Percentiles rank a stretch among this genome's conserved stretches.
Evolutionary conservation across 305 asterid species (phyloP).

Genomic region (Ajuga reptans): DNA sequence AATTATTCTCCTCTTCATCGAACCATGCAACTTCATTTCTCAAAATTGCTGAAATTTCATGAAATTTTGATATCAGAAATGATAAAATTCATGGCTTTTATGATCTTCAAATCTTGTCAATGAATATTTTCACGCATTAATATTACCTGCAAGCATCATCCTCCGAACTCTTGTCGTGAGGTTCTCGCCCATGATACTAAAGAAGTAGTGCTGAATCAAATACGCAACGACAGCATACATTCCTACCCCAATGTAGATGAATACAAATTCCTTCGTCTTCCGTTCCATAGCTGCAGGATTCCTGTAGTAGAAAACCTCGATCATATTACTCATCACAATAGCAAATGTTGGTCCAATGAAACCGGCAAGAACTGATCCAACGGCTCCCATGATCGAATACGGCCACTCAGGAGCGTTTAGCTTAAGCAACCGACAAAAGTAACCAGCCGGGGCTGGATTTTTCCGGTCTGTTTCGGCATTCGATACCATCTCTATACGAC

Average conservation of each 20-base stretch:
- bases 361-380: conserved; percentile 78
- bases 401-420: conserved; percentile 99
- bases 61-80: not conserved
- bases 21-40: conserved; percentile 98
- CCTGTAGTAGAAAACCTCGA: conserved; percentile 83
- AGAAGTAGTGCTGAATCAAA: conserved; percentile 95
- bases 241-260: conserved; percentile 90
- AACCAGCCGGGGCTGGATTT: conserved; percentile 77
- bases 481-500: conserved; percentile 92
- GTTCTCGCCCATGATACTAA: conserved; percentile 96
- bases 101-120: not conserved
- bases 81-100: not conserved
- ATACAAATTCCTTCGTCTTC: conserved; percentile 83
- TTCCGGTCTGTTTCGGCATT: conserved; percentile 79
- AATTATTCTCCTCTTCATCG: conserved; percentile 95
- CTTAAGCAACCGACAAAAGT: conserved; percentile 74
- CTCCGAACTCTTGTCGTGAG: conserved; percentile 93
- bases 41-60: conserved; percentile 50
- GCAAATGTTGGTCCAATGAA: conserved; percentile 91
- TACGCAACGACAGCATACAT: conserved; percentile 84
- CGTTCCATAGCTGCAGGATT: conserved; percentile 72
- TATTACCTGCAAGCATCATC: conserved; percentile 97
- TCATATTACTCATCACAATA: conserved; percentile 94
- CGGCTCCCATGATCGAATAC: conserved; percentile 86
- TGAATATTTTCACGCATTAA: not conserved